phyloP scores from a whole-genome alignment of 2,329 filamentous ascomycete species.

The Epichloe festucae region DNA sequence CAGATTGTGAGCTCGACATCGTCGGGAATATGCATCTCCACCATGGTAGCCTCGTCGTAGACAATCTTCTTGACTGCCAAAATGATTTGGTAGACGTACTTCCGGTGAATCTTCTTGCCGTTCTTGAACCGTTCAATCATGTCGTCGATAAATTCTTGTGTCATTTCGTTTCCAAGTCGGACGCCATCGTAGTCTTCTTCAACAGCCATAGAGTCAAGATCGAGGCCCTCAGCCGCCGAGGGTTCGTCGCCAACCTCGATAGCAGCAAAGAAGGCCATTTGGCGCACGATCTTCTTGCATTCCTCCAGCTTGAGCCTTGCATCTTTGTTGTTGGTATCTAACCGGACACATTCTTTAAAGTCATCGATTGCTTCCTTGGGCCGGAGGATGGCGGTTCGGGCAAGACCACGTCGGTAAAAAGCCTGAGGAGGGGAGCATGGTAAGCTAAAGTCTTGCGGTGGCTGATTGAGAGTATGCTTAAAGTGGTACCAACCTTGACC shows the following conservation, averaged over 20 bases:
- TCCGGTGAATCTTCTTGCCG: slow-evolving; percentile 88
- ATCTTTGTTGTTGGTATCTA: slow-evolving; percentile 79
- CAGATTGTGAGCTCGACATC: slow-evolving; percentile 82
- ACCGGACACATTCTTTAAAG: slow-evolving; percentile 80
- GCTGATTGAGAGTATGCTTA: neutral
- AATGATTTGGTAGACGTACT: slow-evolving; percentile 96
- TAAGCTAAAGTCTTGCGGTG: neutral
- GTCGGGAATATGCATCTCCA: slow-evolving; percentile 71
- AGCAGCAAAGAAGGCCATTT: slow-evolving; percentile 83
- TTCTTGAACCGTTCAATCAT: slow-evolving; percentile 94
- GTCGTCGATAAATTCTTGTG: slow-evolving; percentile 90
- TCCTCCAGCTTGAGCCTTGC: slow-evolving; percentile 83
- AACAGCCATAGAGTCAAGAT: slow-evolving; percentile 73
- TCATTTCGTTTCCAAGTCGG: slow-evolving; percentile 70
- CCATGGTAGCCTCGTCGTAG: slow-evolving; percentile 91
- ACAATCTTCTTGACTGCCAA: slow-evolving; percentile 80
- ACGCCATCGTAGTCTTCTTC: slow-evolving; percentile 80
- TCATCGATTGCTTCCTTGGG: slow-evolving; percentile 82
- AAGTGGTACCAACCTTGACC: slow-evolving; percentile 55
- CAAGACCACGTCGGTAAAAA: slow-evolving; percentile 85
- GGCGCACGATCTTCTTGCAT: slow-evolving; percentile 88
- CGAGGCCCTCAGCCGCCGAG: slow-evolving; percentile 80
- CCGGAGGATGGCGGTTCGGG: slow-evolving; percentile 79
- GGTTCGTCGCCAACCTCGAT: slow-evolving; percentile 90
- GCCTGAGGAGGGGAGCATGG: slow-evolving; percentile 40